A percentile compares a stretch with the other conserved stretches of the same genome.
phyloP scores from a whole-genome alignment of 768 basidiomycete genomes.

The Phaffia australis region DNA sequence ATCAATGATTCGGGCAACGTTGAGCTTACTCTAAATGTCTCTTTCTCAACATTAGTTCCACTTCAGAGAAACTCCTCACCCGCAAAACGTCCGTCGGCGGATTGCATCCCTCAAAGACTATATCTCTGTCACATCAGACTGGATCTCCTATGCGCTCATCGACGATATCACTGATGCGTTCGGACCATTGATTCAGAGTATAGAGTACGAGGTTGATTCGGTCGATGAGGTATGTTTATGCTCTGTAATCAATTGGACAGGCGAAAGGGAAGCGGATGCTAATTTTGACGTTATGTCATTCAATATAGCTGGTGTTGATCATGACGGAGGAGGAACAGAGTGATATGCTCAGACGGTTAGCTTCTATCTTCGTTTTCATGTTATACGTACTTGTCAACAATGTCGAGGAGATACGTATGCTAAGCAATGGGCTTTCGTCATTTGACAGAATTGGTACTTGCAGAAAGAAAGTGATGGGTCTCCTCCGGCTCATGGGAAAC shows the following conservation, averaged over 20 bases:
- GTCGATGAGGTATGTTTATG: conserved; percentile 80
- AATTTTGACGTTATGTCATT: too few species aligned
- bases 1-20: neutral
- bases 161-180: conserved; percentile 99
- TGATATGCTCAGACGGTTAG: conserved; percentile 78
- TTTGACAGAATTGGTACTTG: conserved; percentile 75
- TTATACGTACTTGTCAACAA: too few species aligned
- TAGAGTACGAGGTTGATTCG: conserved; percentile 98
- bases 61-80: conserved; percentile 92
- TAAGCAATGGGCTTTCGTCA: neutral
- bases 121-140: conserved; percentile 95
- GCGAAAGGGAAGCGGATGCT: neutral
- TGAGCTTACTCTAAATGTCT: too few species aligned
- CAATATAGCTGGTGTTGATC: conserved; percentile 47
- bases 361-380: neutral
- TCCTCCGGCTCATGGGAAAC: conserved; percentile 92
- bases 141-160: conserved; percentile 98
- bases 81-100: conserved; percentile 91
- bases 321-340: conserved; percentile 91
- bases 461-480: conserved; percentile 98
- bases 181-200: conserved; percentile 93
- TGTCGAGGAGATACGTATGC: neutral
- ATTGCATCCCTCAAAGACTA: conserved; percentile 99
- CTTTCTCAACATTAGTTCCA: conserved; percentile 56
- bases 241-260: neutral